Percentiles rank a stretch among this genome's conserved stretches.
phyloP scores from a whole-genome alignment of 257 asterid species.

The Apocynum venetum region DNA sequence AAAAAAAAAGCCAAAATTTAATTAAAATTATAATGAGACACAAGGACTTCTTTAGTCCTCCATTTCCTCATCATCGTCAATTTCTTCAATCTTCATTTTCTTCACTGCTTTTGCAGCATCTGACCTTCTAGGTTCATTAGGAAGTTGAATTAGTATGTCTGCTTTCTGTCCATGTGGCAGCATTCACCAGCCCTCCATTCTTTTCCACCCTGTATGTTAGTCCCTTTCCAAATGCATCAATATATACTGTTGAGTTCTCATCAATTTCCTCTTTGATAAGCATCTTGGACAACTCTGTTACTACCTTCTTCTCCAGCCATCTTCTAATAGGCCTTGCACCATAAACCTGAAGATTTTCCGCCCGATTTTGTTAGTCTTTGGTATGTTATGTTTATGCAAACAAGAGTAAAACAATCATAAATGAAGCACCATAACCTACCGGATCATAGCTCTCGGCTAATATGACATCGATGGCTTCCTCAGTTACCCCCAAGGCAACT shows the following conservation, averaged over 20 bases:
- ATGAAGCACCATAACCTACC: constrained; percentile 31
- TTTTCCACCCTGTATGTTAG: constrained; percentile 62
- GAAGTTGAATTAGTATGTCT: constrained; percentile 67
- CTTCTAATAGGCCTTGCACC: constrained; percentile 93
- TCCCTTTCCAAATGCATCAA: constrained; percentile 51
- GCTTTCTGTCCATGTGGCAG: constrained; percentile 64
- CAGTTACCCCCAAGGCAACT: constrained; percentile 71
- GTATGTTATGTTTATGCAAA: neutral
- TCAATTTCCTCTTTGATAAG: constrained; percentile 76
- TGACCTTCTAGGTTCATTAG: constrained; percentile 25
- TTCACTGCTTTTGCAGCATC: constrained; percentile 76
- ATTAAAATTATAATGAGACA: no score
- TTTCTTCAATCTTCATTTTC: constrained; percentile 76
- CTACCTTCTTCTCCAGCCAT: constrained; percentile 90
- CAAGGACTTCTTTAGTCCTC: neutral
- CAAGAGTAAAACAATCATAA: neutral
- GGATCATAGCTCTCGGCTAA: constrained; percentile 80
- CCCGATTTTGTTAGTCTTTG: neutral
- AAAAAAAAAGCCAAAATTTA: no score
- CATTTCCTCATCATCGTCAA: constrained; percentile 58
- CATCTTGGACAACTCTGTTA: constrained; percentile 81
- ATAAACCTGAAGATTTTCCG: constrained; percentile 36
- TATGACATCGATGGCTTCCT: constrained; percentile 69
- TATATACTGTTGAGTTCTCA: constrained; percentile 71
- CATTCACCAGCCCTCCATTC: constrained; percentile 81